These are phyloP conservation scores for Exophiala oligosperma DNA, from an alignment of 2,329 filamentous ascomycete species.

Conservation along the genomic window DNA sequence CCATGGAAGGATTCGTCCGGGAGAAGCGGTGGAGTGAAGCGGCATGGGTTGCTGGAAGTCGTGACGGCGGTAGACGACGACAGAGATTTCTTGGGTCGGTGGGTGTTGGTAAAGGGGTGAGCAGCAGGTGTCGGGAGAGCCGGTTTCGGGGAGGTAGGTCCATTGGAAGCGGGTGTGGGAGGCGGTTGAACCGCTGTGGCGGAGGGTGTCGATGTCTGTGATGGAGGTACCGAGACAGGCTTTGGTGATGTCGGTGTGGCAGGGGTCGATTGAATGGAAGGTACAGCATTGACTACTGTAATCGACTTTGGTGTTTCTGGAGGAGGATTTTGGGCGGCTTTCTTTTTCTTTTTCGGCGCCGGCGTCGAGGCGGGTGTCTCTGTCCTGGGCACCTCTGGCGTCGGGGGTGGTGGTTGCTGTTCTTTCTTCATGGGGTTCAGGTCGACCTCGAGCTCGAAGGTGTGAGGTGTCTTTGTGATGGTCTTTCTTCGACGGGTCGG, in stretches of 20 bases:
- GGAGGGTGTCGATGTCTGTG: not conserved
- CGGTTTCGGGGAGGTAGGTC: not conserved
- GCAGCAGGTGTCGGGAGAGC: conserved; percentile 4
- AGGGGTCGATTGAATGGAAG: conserved; percentile 8
- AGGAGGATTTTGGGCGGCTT: conserved; percentile 15
- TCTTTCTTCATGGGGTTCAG: conserved; percentile 19
- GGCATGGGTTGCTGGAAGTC: conserved; percentile 18
- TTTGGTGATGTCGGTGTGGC: not conserved
- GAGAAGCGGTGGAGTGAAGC: conserved; percentile 21
- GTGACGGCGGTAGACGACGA: conserved; percentile 14
- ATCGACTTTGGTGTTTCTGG: conserved; percentile 1
- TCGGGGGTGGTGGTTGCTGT: conserved; percentile 6
- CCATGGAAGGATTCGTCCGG: conserved; percentile 22
- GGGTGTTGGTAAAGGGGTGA: conserved; percentile 18
- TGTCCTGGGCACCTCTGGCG: conserved; percentile 6
- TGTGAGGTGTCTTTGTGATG: conserved; percentile 24
- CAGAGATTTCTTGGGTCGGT: conserved; percentile 21
- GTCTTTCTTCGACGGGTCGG: conserved; percentile 23
- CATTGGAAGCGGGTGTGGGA: not conserved
- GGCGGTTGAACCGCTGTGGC: not conserved
- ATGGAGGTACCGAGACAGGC: not conserved
- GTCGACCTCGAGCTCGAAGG: conserved; percentile 23
- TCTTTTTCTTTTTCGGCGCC: conserved; percentile 23
- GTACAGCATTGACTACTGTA: conserved; percentile 13
- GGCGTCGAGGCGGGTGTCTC: conserved; percentile 13